A percentile compares a stretch with the other conserved stretches of the same genome.
Evolutionary conservation across 2,329 filamentous ascomycete species (phyloP).

Genomic region (Fusarium hostae): DNA sequence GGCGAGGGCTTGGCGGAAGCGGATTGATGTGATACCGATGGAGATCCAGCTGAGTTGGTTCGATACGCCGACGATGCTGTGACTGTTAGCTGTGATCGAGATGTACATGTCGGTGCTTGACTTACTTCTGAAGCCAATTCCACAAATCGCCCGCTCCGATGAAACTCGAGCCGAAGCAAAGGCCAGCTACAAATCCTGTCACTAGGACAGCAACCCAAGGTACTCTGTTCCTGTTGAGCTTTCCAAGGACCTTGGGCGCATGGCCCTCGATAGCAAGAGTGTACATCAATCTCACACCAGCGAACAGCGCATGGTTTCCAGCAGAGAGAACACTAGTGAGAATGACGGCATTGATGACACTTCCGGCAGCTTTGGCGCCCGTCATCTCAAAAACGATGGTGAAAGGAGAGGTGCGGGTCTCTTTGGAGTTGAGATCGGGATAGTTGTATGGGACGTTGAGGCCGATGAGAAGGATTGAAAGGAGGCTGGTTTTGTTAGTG

Average conservation of each 20-base stretch:
- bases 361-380: conserved; percentile 62
- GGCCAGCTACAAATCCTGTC: conserved; percentile 66
- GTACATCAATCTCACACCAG: conserved; percentile 50
- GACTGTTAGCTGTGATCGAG: conserved; percentile 17
- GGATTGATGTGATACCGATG: conserved; percentile 72
- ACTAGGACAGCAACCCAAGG: conserved; percentile 57
- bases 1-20: conserved; percentile 68
- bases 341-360: conserved; percentile 70
- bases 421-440: conserved; percentile 48
- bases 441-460: conserved; percentile 68
- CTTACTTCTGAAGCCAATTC: conserved; percentile 73
- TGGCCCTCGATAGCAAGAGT: conserved; percentile 57
- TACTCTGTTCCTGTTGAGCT: conserved; percentile 50
- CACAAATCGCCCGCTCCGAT: conserved; percentile 73
- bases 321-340: conserved; percentile 52
- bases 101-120: background rate
- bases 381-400: conserved; percentile 70
- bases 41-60: conserved; percentile 75
- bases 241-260: conserved; percentile 65
- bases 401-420: conserved; percentile 52
- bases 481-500: conserved; percentile 44
- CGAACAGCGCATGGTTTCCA: conserved; percentile 53
- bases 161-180: conserved; percentile 73
- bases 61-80: conserved; percentile 71
- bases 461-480: conserved; percentile 59